Evolutionary conservation across 768 basidiomycete species (phyloP).

Genomic region (Serendipita sp.): DNA sequence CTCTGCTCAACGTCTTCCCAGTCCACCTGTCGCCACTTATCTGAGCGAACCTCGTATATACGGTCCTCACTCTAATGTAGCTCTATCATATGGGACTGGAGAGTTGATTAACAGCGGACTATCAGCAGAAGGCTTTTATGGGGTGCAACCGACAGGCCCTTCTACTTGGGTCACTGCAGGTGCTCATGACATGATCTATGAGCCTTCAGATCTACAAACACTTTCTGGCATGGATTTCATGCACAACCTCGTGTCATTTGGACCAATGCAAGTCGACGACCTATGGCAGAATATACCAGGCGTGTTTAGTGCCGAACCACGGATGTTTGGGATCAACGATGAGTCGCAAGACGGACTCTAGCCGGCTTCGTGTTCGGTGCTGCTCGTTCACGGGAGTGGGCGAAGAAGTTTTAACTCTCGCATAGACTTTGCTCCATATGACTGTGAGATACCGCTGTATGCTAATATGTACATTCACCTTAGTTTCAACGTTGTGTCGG

Average conservation of each 20-base stretch:
- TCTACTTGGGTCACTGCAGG: background rate
- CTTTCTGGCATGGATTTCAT: conserved; percentile 5
- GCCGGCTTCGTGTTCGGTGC: background rate
- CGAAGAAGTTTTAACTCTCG: background rate
- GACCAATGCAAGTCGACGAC: background rate
- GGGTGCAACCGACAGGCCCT: background rate
- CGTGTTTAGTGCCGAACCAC: background rate
- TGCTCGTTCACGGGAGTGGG: background rate
- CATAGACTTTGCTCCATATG: background rate
- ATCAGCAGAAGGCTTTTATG: background rate
- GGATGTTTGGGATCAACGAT: background rate
- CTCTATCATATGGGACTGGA: background rate
- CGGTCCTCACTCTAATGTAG: background rate
- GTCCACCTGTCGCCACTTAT: background rate
- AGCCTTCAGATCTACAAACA: background rate
- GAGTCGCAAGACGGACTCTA: background rate
- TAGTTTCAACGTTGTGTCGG: too few species aligned
- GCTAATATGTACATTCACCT: background rate
- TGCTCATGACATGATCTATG: background rate
- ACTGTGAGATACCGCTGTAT: background rate
- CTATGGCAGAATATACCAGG: background rate
- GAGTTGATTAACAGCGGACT: background rate
- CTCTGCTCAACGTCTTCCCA: background rate
- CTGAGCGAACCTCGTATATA: background rate
- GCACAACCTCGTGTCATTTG: background rate